Evolutionary conservation across 768 basidiomycete species (phyloP), one percentile per base, ranked within the genome.

Genomic region (Lentinula guzmanii): DNA sequence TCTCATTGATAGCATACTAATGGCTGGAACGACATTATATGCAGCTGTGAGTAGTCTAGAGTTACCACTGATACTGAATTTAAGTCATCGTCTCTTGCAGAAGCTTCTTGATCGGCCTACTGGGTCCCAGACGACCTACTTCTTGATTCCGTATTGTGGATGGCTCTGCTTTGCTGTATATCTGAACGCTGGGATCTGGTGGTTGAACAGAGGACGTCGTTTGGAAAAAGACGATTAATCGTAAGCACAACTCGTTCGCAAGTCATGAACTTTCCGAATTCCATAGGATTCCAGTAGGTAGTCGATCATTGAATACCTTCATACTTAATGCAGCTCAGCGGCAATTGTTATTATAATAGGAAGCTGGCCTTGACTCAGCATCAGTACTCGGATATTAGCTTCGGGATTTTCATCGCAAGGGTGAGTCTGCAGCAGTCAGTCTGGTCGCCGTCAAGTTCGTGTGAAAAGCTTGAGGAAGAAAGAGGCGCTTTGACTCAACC

Each of bases 101-200:
- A 79, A 76, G 74, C 67, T 82, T 24, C 72, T 86, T 43, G 78
- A 84, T 68, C 71, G 72, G 1, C 75, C 84, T 9, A 79, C 78
- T 11, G 66, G 72, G 50, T 76, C 76, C 0, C 69, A 70, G 61
- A 79, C 86, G 15, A 84, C 83, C 5, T 85, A 80, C 69, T 77
- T 85, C 69, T 74, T 87, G 11, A 74, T 82, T 33, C 87, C 87
- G 2, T 89, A 88, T 71, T 86, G 85, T 63, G 82, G 78, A 7
- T 90, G 86, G 86, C 70, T 87, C 41, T 76, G 78, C 5, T 88
- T 81, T 66, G 86, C 83, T 9, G 85, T 85, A 9, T 90, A 89
- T 72, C 75, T 90, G 43, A 89, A 87, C 68, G 84, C 76, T n/a
- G 85, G 84, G 0, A 78, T 82, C 52, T 85, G 84, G 78, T 85